Evolutionary conservation across 257 asterid species (phyloP), one percentile per base, ranked within the genome.

Genomic region (Forsythia viridissima): DNA sequence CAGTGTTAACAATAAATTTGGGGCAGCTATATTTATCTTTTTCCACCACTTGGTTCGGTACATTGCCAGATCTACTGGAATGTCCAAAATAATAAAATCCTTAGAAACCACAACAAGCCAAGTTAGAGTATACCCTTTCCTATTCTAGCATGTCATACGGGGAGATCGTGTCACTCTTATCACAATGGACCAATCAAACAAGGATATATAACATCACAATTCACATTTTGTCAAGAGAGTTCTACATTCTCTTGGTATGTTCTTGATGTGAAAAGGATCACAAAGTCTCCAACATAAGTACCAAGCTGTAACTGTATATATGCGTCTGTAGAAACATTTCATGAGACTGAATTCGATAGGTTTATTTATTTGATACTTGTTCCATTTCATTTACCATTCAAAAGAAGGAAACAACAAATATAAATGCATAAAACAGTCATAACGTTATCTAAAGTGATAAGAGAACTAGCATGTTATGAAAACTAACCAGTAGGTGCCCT

Each of bases 401-500:
- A 68, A 34, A 41, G 24, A 18, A 55, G 10, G 46, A 61, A 77
- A 75, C 71, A 75, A 8, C 30, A 81, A 38, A 38, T 2, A 39
- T 36, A 42, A 42, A 42, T 51, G 44, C 76, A 38, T 52, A 66
- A 61, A 48, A 52, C 21, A 46, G 41, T 40, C 34, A n/a, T 42
- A 37, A 42, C 40, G 12, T 40, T 30, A 76, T 76, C 6, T 57
- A 70, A 24, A 41, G 46, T 44, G 67, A 55, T 10, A 66, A 46
- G 41, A 65, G 40, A 73, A 48, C 40, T 18, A 73, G 52, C 42
- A 55, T 5, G 79, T 38, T n/a, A 76, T 11, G 66, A 75, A 73
- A 78, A 83, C 84, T 77, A 72, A 92, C 97, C 97, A 93, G 88
- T 69, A 93, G 77, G 85, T 93, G 98, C 76, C 99, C 99, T 78